A percentile compares a stretch with the other conserved stretches of the same genome.
Evolutionary conservation across 176 grass and related monocot species (phyloP).

Genomic region (Areca catechu): DNA sequence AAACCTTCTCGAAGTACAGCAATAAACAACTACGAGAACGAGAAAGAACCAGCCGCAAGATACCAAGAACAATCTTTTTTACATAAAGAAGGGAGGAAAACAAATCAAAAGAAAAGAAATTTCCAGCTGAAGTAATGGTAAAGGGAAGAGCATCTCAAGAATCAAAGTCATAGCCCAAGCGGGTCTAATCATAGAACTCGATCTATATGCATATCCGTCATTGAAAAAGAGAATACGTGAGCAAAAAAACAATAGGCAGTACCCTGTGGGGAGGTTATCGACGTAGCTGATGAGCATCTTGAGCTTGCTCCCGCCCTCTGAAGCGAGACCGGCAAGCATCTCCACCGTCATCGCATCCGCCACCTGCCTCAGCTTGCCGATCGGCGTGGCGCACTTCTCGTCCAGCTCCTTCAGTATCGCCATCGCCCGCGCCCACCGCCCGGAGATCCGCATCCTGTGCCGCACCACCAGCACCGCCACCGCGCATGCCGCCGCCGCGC

Average conservation of each 20-base stretch:
- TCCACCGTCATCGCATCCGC: slow-evolving; percentile 17
- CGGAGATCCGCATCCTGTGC: slow-evolving; percentile 4
- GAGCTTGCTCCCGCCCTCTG: slow-evolving; percentile 5
- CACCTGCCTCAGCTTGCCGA: slow-evolving; percentile 7
- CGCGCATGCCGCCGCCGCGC: slow-evolving; percentile 2
- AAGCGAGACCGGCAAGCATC: slow-evolving; percentile 7
- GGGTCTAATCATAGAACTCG: too few relatives aligned
- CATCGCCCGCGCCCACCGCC: slow-evolving; percentile 1
- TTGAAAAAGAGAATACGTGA: neutral
- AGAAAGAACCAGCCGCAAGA: too few relatives aligned
- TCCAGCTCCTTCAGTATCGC: slow-evolving; percentile 12
- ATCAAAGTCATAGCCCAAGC: too few relatives aligned
- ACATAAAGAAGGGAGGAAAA: too few relatives aligned
- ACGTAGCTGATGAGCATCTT: slow-evolving; percentile 18
- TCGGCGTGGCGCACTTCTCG: slow-evolving; percentile 5
- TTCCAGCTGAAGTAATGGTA: too few relatives aligned
- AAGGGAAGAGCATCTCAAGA: too few relatives aligned
- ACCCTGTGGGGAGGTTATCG: slow-evolving; percentile 14
- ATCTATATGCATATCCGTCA: neutral
- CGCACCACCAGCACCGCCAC: slow-evolving; percentile 3
- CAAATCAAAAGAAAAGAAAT: too few relatives aligned
- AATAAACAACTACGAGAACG: too few relatives aligned
- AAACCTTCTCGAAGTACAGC: too few relatives aligned
- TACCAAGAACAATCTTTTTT: too few relatives aligned
- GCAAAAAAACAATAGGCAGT: neutral